phyloP scores from a whole-genome alignment of 495 filamentous ascomycete genomes.

The Xylaria sp. region DNA sequence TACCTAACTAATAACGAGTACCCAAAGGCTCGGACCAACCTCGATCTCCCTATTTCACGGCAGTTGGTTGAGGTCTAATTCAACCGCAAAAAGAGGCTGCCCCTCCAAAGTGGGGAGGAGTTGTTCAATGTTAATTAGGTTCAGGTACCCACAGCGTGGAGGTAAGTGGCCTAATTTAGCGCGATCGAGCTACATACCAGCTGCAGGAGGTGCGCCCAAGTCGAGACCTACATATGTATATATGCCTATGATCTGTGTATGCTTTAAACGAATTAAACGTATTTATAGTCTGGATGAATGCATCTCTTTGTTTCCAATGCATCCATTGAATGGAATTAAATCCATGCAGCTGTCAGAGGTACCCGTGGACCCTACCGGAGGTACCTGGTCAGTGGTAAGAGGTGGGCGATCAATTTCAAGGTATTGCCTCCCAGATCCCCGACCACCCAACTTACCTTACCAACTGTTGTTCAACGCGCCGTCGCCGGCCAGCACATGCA shows the following conservation, averaged over 20 bases:
- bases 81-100: constrained; percentile 16
- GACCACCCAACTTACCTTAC: neutral
- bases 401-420: neutral
- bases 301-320: too few relatives aligned
- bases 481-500: neutral
- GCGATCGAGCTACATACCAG: too few relatives aligned
- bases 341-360: too few relatives aligned
- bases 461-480: constrained; percentile 3
- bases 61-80: constrained; percentile 6
- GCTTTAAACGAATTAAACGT: too few relatives aligned
- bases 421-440: neutral
- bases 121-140: neutral
- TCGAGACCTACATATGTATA: too few relatives aligned
- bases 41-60: neutral
- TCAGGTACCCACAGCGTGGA: neutral
- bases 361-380: too few relatives aligned
- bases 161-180: neutral
- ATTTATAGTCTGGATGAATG: too few relatives aligned
- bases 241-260: too few relatives aligned
- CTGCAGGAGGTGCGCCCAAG: too few relatives aligned
- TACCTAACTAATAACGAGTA: neutral
- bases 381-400: neutral
- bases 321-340: too few relatives aligned
- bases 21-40: neutral
- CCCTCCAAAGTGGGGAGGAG: constrained; percentile 22